phyloP scores from a whole-genome alignment of 2,329 filamentous ascomycete genomes.

The Coccinonectria pachysandricola region DNA sequence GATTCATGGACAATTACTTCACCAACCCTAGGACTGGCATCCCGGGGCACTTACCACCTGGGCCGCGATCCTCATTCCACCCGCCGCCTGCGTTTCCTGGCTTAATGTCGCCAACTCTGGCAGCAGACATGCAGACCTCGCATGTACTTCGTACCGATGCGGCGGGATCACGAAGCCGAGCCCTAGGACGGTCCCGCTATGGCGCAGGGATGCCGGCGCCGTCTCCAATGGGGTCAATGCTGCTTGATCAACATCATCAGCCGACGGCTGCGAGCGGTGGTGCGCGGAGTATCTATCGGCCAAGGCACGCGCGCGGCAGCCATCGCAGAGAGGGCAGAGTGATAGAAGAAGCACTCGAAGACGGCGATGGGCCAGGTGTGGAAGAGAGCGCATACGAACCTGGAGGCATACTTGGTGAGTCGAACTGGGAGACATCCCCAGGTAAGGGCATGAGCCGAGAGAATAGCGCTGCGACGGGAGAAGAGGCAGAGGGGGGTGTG shows the following conservation, averaged over 20 bases:
- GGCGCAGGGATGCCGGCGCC: conserved; percentile 37
- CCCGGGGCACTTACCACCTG: conserved; percentile 48
- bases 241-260: conserved; percentile 68
- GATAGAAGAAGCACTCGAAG: conserved; percentile 46
- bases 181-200: conserved; percentile 18
- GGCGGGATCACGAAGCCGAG: conserved; percentile 34
- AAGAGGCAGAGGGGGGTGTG: conserved; percentile 43
- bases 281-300: conserved; percentile 35
- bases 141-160: conserved; percentile 30
- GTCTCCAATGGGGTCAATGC: conserved; percentile 61
- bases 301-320: conserved; percentile 33
- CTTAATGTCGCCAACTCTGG: conserved; percentile 51
- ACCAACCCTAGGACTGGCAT: conserved; percentile 61
- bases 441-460: conserved; percentile 40
- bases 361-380: conserved; percentile 37
- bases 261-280: conserved; percentile 41
- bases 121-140: conserved; percentile 44
- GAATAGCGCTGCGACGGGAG: conserved; percentile 35
- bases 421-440: conserved; percentile 49
- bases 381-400: conserved; percentile 43
- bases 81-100: conserved; percentile 67
- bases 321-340: conserved; percentile 40
- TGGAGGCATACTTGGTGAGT: conserved; percentile 43
- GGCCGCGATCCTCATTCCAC: conserved; percentile 49
- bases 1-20: conserved; percentile 87